Base-by-base conservation (phyloP, 257 asterid species). In the Solanum lycopersicoides region DNA sequence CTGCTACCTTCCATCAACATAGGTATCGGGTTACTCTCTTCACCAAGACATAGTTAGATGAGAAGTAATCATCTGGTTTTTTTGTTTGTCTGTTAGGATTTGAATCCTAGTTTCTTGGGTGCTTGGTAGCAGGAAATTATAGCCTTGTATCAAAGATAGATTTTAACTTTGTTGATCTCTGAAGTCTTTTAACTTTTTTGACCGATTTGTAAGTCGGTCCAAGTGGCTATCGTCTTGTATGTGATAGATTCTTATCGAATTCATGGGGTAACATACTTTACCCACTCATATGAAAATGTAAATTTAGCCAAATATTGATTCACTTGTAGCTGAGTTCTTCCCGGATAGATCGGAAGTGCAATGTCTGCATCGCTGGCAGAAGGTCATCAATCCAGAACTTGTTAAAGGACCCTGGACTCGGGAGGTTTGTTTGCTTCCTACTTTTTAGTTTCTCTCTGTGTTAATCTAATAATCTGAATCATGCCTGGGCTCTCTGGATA, bases 341-440 rank as follows among this genome's bases (percentile, higher is more conserved):
- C 98, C 99, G 20, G 98, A 95, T 91, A 93, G 99, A 95, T 95
- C 99, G 87, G 99, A 97, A 92, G 99, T 97, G 87, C 99, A 97
- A 92, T 97, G 99, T 92, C 92, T 97, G 92, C 99, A 97, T 87
- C 93, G 99, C 89, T 97, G 99, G 99, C 99, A 97, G 88, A 97
- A 97, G 93, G 99, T 97, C 93, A 91, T 97, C 89, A 96, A 97
- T 91, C 99, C 99, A 68, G 98, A 96, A 75, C 99, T 97, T 90
- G 96, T 97, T 86, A 97, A 97, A 92, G 99, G 99, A 86, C 99
- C 99, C 72, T 97, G 99, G 99, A 95, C 98, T 75, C 95, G 88
- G 82, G 99, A 95, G 99, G 99, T 96, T n/a, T 80, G 85, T 50
- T 50, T 80, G 63, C 90, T 75, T 82, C 56, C 90, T 87, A 56